Evolutionary conservation across 2,329 filamentous ascomycete species (phyloP), one percentile per base, ranked within the genome.

Genomic region (Clarireedia paspali): DNA sequence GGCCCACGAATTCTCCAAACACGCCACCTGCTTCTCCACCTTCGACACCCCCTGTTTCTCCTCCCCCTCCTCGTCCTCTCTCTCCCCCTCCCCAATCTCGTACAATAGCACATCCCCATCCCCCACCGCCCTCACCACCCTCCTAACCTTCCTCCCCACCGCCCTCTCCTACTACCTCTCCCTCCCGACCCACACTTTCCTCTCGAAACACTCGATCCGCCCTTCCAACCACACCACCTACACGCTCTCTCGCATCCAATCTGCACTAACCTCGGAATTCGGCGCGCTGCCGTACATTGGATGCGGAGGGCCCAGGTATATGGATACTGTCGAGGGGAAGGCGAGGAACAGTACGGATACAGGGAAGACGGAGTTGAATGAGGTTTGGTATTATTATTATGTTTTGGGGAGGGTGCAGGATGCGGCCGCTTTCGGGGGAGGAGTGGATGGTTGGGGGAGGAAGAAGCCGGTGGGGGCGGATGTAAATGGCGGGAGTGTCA

Each of bases 331-430:
- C 20, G 79, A 77, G 6, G 83, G 84, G 7, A 30, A 30, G 10
- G 27, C 27, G 2, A 74, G 70, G 58, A 77, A 77, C 20, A 77
- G 75, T 2, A 63, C 65, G 2, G 83, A 87, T 63, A 77, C 72
- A 55, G 83, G 84, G 1, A 71, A 71, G 59, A 86, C 82, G 1
- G 73, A 77, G 34, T 62, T 87, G 48, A 77, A 68, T 57, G 84
- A 88, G 74, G 74, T 84, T 12, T 87, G 83, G 82, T 87, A 87
- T 65, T 86, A 85, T 64, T 76, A 79, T 67, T 77, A 85, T 68
- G 78, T 80, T 52, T 75, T 74, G 55, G 83, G 83, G 3, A 69
- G 74, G 15, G 77, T 81, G 6, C 84, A 86, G 70, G 38, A 55
- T 9, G 39, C 27, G 7, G 27, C 26, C 7, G 38, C 6, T 14